Conservation (phyloP, 768 basidiomycete genomes). For the Phlebiopsis flavidoalba region DNA sequence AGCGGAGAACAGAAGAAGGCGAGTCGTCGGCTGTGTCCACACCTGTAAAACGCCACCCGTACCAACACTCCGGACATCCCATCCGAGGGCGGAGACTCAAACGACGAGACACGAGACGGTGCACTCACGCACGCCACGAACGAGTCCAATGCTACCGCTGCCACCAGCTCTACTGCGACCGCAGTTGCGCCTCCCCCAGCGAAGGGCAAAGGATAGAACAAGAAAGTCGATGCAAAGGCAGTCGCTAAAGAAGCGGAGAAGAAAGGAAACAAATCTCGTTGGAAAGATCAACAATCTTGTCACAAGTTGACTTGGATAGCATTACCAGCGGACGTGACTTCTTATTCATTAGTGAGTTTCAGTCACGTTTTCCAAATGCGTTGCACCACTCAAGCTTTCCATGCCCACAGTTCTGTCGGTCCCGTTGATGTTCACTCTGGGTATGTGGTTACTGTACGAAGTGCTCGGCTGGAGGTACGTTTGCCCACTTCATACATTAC, state of each 20-base stretch:
- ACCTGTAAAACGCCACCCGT: background rate
- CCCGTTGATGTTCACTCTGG: slow-evolving; percentile 8
- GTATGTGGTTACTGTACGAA: slow-evolving; percentile 23
- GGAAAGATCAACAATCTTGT: slow-evolving; percentile 78
- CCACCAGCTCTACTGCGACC: slow-evolving; percentile 2
- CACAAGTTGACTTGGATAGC: slow-evolving; percentile 28
- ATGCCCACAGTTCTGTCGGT: background rate
- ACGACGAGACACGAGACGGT: background rate
- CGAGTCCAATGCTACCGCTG: background rate
- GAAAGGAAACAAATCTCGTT: slow-evolving; percentile 44
- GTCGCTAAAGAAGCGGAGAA: background rate
- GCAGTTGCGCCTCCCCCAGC: background rate
- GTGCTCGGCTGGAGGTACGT: slow-evolving; percentile 20
- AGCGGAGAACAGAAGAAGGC: background rate
- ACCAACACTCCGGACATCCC: slow-evolving; percentile 1
- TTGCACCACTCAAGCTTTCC: background rate
- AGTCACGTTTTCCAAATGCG: slow-evolving; percentile 18
- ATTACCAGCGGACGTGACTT: slow-evolving; percentile 18
- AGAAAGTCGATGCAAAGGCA: background rate
- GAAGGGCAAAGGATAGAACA: background rate
- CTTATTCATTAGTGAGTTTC: slow-evolving; percentile 2
- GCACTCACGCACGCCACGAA: background rate
- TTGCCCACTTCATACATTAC: background rate
- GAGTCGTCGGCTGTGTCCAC: background rate
- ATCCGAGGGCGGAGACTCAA: background rate